Base-by-base conservation (phyloP, 1,284 basidiomycete genomes). In the Neonothopanus nambi region DNA sequence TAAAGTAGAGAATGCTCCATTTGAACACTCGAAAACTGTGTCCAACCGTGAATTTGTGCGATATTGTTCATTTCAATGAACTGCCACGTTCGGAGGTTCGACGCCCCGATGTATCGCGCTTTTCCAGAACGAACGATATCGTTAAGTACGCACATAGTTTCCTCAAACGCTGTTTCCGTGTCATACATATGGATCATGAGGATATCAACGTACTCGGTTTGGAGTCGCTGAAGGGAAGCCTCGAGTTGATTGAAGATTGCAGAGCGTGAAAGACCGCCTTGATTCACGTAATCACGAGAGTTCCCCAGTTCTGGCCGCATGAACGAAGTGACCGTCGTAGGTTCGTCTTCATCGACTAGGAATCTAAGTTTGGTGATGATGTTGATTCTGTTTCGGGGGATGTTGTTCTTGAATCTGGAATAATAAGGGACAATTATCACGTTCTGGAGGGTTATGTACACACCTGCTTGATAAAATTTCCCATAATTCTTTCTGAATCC, bases 331-430 rank as follows among this genome's bases (percentile, higher is more conserved):
- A 63, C 23, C 11, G 36, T 26, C 5, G 24, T 23, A 36, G 37
- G 42, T 15, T 56, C 51, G 4, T 47, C 41, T 9, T 44, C 23
- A 17, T 53, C 43, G 3, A 70, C 68, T 26, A 62, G 24, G 2
- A 58, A 55, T 3, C 49, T 49, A 21, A 65, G 67, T 57, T 80
- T 82, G 8, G 76, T 73, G 7, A 73, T 65, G 54, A 81, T 72
- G 40, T 79, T 59, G 17, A 82, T 58, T n/a, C 78, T 72, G 18
- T 79, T 71, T 40, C 85, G 74, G 8, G 82, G 81, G 46, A 87
- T 80, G n/a, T 79, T 63, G 63, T 73, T 72, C 78, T 80, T 9
- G 21, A 28, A 43, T 24, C 13, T 20, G n/a, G 36, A 37, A 37
- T 21, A 23, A 36, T 39, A 6, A 18, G 11, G 1, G 78, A 35